Base-by-base conservation (phyloP, 2,329 filamentous ascomycete genomes). In the Aspergillus hortae region DNA sequence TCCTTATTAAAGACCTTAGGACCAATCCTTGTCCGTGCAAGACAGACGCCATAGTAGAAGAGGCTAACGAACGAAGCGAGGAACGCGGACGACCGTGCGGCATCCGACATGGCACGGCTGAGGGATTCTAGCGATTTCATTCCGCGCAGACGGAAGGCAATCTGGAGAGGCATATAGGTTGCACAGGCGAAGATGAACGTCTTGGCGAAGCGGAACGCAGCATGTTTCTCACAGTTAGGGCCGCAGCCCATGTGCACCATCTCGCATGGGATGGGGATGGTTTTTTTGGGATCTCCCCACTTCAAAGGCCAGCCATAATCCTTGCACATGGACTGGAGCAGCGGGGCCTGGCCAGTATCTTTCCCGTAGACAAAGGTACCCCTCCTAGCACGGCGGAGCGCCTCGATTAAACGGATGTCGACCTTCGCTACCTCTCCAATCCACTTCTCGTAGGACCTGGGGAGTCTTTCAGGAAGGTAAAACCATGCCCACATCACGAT, bases 401-500 rank as follows among this genome's bases (percentile, higher is more conserved):
- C 87, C 59, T 88, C 79, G 48, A 94, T 82, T 23, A 95, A 80
- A 6, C 90, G 87, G 12, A 72, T 63, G 67, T 95, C 90, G 17
- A 94, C 84, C 42, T 86, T 80, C 3, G 90, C 90, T 3, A 87
- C 88, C 19, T 86, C 84, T 38, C 80, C 83, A 61, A 95, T 94
- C 90, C 90, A 95, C 66, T 85, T 86, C 62, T 85, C 86, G 73
- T 95, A 95, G 38, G 85, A 80, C 25, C 75, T 78, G 2, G 90
- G 90, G 1, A 95, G 79, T 17, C 82, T 79, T 33, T 82, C 77
- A 0, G 90, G 89, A 9, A 77, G 69, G 73, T 92, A 95, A 67
- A 95, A 86, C 88, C 89, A 95, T 15, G 89, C 82, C 87, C 89
- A 92, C 90, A 95, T 95, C 59, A 95, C 86, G 35, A 89, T 74